Conservation (phyloP, 306 rosid species). For the Mucuna pruriens region DNA sequence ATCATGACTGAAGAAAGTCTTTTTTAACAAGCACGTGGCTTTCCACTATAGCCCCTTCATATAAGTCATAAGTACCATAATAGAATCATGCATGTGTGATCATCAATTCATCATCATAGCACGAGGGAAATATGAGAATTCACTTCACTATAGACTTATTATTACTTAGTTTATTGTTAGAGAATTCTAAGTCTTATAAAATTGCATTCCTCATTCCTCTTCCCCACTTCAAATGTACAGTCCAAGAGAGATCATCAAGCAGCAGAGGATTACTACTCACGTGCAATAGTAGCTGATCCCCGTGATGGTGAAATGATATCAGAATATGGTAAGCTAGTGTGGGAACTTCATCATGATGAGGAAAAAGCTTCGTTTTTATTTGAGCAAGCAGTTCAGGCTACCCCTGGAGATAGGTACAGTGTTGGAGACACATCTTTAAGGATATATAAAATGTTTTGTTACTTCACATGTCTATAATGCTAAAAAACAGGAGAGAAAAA, state of each 20-base stretch:
- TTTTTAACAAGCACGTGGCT: background rate
- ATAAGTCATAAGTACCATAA: background rate
- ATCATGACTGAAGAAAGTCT: background rate
- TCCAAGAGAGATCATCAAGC: conserved; percentile 67
- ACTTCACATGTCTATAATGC: conserved; percentile 8
- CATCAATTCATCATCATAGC: background rate
- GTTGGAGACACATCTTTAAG: background rate
- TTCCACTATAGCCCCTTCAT: conserved; percentile 1
- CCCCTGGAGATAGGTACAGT: conserved; percentile 67
- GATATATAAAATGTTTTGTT: conserved; percentile 5
- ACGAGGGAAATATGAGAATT: background rate
- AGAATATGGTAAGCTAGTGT: conserved; percentile 71
- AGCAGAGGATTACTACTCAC: conserved; percentile 68
- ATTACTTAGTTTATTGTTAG: conserved; percentile 1
- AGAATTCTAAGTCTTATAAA: conserved; percentile 2
- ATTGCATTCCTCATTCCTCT: background rate
- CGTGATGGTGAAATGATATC: conserved; percentile 65
- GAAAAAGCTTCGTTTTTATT: conserved; percentile 55
- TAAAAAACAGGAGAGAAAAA: background rate
- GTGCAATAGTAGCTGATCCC: conserved; percentile 67
- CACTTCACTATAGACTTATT: background rate
- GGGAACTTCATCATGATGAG: conserved; percentile 78
- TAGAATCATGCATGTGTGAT: background rate
- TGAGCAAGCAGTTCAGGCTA: conserved; percentile 68
- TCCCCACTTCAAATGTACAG: conserved; percentile 51